Conservation (phyloP, 345 rosid species). For the Cardamine chenopodiifolia region DNA sequence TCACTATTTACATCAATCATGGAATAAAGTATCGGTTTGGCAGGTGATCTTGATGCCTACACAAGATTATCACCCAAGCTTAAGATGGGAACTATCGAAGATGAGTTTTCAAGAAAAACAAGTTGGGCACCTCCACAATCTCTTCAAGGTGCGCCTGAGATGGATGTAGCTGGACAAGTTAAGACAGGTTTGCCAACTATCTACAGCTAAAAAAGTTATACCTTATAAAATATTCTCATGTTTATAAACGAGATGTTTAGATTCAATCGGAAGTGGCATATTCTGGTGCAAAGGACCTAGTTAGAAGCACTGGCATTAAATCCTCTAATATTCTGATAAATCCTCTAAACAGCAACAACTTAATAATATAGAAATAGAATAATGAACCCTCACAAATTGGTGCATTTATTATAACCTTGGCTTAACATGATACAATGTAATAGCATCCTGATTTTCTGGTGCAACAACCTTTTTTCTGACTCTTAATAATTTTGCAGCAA, state of each 20-base stretch:
- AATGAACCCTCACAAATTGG: not conserved
- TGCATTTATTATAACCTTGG: not conserved
- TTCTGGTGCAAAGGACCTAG: not conserved
- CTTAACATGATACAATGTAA: constrained; percentile 4
- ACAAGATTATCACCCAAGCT: constrained; percentile 73
- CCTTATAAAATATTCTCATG: not conserved
- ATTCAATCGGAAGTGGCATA: not conserved
- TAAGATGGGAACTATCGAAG: constrained; percentile 70
- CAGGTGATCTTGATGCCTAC: constrained; percentile 87
- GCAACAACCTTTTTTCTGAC: constrained; percentile 3
- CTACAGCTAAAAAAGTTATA: constrained; percentile 14
- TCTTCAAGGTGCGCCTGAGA: constrained; percentile 51
- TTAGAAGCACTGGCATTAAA: constrained; percentile 7
- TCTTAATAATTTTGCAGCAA: constrained; percentile 50
- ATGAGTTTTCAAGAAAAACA: constrained; percentile 51
- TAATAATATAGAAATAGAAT: not conserved
- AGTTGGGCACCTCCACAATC: constrained; percentile 46
- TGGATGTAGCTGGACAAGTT: constrained; percentile 59
- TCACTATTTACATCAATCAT: not conserved
- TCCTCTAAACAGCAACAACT: not conserved
- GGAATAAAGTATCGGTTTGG: constrained; percentile 25
- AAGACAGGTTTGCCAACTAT: constrained; percentile 70
- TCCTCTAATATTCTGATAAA: not conserved
- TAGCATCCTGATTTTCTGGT: not conserved
- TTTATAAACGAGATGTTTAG: not conserved